Base-by-base conservation (phyloP, 2,329 filamentous ascomycete genomes). In the Delphinella strobiligena region DNA sequence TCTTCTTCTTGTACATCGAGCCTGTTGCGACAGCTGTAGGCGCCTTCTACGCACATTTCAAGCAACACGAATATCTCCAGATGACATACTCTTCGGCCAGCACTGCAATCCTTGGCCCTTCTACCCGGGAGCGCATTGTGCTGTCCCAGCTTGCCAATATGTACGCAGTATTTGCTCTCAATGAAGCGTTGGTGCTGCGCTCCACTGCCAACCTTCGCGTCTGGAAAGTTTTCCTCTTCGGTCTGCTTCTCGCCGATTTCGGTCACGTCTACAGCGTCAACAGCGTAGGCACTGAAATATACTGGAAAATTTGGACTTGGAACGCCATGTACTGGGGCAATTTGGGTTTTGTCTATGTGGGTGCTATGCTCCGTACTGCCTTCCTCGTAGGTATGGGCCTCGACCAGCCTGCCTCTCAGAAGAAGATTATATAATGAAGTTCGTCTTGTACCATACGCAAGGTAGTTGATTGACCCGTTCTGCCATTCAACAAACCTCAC, bases 1-100 rank as follows among this genome's bases (percentile, higher is more conserved):
- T 79, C 54, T 85, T 88, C 66, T 88, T 88, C 63, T 74, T 87
- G 46, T 68, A 78, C 54, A 64, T 88, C 51, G 83, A 89, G 59
- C 74, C 74, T 15, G 40, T 72, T 43, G 67, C 67, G 38, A 69
- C 72, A 34, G 53, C 74, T 5, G 53, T 64, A 2, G 73, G 74
- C 19, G 70, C 72, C 43, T 65, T 68, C 53, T 69, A 64, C 51
- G 71, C 72, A 37, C 61, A 65, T 50, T 67, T 67, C 51, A 55
- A 60, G 39, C 72, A 70, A 38, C 46, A 56, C 17, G 59, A 58
- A 16, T 88, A 87, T 60, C 73, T 88, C 22, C 45, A 61, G 4
- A 64, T 85, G 37, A 84, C 80, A 2, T 64, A 82, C 53, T 63
- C 71, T 19, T 50, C 64, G 3, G 70, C 74, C 5, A 46, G 62